Conservation (phyloP, 139 green algal species). For the Desmodesmus armatus region DNA sequence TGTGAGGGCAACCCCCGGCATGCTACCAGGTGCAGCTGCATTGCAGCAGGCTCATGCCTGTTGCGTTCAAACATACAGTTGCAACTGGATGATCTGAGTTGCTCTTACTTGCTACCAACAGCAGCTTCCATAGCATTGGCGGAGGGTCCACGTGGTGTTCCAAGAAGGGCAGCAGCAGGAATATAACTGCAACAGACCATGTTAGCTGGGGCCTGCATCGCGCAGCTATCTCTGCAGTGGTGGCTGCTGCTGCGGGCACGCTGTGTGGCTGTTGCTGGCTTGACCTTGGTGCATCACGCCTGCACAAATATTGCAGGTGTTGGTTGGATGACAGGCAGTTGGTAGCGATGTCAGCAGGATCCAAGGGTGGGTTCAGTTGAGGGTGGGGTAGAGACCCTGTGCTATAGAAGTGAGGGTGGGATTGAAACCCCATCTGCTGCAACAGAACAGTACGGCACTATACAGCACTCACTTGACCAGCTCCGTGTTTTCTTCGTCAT, state of each 20-base stretch:
- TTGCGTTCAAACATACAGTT: no score
- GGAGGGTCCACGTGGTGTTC: slow-evolving; percentile 4
- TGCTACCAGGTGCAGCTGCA: no score
- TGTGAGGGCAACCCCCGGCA: no score
- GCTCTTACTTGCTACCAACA: slow-evolving; percentile 35
- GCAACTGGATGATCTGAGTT: no score
- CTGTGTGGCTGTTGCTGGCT: neutral
- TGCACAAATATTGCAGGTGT: neutral
- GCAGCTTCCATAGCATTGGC: slow-evolving; percentile 6
- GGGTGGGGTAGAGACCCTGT: no score
- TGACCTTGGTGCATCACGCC: neutral
- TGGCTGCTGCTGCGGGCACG: neutral
- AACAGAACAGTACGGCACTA: neutral
- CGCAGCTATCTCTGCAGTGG: neutral
- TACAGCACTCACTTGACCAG: slow-evolving; percentile 9
- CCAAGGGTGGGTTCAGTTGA: no score
- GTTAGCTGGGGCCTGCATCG: slow-evolving; percentile 24
- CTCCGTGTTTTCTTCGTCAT: slow-evolving; percentile 6
- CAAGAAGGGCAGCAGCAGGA: slow-evolving; percentile 37
- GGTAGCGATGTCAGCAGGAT: no score
- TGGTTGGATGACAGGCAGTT: neutral
- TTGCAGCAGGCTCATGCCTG: no score
- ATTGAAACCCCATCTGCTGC: no score
- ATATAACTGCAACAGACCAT: slow-evolving; percentile 26
- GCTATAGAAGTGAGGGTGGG: no score